Evolutionary conservation across 352 stramenopile species (phyloP), one percentile per base, ranked within the genome.

Genomic region (Peronospora farinosa): DNA sequence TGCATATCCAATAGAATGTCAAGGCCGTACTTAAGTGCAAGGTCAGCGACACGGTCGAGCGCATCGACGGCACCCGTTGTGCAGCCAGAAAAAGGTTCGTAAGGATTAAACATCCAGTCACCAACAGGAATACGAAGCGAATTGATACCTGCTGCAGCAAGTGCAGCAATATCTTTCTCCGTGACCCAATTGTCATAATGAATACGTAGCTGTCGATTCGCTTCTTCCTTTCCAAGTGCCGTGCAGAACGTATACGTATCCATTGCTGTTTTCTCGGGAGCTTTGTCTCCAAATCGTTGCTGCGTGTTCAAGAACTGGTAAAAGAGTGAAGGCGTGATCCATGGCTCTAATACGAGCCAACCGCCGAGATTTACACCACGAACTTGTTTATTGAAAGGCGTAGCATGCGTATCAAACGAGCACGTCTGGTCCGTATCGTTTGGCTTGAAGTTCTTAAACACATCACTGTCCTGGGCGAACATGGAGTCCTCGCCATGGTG

Each of bases 341-440:
- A 98, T 13, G 91, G 89, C 71, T 98, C 95, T 21, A 98, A 69
- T n/a, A 98, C 95, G 60, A 98, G 84, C 88, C 88, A 98, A 13
- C 93, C 92, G 28, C 95, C 95, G 5, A 98, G 70, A 62, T 97
- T 97, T 13, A 92, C 90, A 17, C 92, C 92, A 28, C 90, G 86
- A 45, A 98, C 58, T 32, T 67, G 63, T 13, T 50, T 53, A 45
- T 71, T 71, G 32, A 71, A 71, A 13, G 63, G 63, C 31, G 63
- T 71, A 15, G 53, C 66, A 69, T 90, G 79, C 11, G 59, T 74
- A 47, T 90, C 79, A 38, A 76, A 57, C 4, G 76, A 84, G 57
- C 79, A 90, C 41, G 74, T 88, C 48, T 74, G 63, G 38, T 71
- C 77, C 28, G 63, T 63, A 56, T 90, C 79, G 47, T 90, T 67